Percentiles rank a stretch among this genome's conserved stretches.
phyloP scores from a whole-genome alignment of 805 yeast species.

The Barnettozyma sp. region DNA sequence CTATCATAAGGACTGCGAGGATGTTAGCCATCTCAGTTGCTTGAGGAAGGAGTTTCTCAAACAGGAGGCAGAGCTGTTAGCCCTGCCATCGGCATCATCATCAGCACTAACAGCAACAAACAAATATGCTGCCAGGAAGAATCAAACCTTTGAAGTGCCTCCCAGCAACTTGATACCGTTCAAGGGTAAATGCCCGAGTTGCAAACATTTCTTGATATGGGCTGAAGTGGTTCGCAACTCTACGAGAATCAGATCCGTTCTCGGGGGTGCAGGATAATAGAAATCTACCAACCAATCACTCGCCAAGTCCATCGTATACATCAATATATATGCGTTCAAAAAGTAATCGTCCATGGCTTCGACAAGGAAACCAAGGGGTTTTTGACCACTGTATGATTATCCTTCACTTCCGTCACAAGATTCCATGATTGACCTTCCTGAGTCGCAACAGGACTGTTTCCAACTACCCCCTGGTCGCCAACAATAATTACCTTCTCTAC shows the following conservation, averaged over 20 bases:
- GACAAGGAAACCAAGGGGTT: slow-evolving; percentile 45
- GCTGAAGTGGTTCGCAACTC: slow-evolving; percentile 24
- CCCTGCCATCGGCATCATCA: too few relatives aligned
- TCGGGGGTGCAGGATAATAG: slow-evolving; percentile 11
- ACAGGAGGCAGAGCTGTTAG: too few relatives aligned
- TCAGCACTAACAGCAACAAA: neutral
- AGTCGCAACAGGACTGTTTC: slow-evolving; percentile 22
- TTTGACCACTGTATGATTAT: slow-evolving; percentile 30
- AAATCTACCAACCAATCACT: too few relatives aligned
- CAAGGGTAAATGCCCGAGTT: slow-evolving; percentile 26
- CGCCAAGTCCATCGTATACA: too few relatives aligned
- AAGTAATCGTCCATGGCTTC: slow-evolving; percentile 40
- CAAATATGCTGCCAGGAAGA: neutral
- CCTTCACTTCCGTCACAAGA: slow-evolving; percentile 24
- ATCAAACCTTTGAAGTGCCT: slow-evolving; percentile 7
- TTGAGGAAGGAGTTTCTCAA: slow-evolving; percentile 23
- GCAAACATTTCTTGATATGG: slow-evolving; percentile 26
- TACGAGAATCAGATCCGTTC: slow-evolving; percentile 12
- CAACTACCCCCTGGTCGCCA: slow-evolving; percentile 27
- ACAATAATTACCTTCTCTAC: slow-evolving; percentile 53
- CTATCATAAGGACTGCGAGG: slow-evolving; percentile 26
- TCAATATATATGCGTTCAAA: slow-evolving; percentile 11
- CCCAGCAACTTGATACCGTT: slow-evolving; percentile 24
- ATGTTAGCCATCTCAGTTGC: slow-evolving; percentile 35
- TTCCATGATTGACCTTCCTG: slow-evolving; percentile 36